Percentiles rank a stretch among this genome's conserved stretches.
These are phyloP conservation scores for Yarrowia keelungensis DNA, from an alignment of 805 yeast species.

Conservation along the genomic window DNA sequence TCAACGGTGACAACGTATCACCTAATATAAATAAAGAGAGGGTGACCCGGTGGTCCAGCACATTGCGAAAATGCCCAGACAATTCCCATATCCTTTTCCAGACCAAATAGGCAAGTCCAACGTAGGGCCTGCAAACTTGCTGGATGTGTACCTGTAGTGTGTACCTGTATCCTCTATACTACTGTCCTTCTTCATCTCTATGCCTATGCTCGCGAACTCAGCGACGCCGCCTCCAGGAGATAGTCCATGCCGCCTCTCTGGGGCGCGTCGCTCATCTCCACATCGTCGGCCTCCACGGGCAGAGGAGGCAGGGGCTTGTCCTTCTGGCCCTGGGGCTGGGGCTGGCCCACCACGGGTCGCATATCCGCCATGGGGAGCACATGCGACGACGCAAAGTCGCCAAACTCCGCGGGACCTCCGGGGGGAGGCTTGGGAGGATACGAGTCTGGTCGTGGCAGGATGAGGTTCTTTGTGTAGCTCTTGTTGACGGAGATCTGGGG, in stretches of 20 bases:
- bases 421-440: constrained; percentile 43
- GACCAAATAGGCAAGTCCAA: constrained; percentile 17
- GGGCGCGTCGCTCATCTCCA: constrained; percentile 27
- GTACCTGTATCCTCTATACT: background rate
- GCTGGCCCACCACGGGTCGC: constrained; percentile 42
- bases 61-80: background rate
- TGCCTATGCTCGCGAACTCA: constrained; percentile 38
- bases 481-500: constrained; percentile 46
- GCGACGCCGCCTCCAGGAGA: constrained; percentile 47
- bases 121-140: no score
- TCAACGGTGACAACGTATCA: constrained; percentile 8
- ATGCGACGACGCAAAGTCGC: constrained; percentile 35
- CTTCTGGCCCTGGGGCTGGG: constrained; percentile 28
- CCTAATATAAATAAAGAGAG: constrained; percentile 34
- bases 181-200: background rate
- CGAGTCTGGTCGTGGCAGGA: constrained; percentile 47
- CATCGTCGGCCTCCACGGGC: constrained; percentile 42
- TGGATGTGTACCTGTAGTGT: background rate
- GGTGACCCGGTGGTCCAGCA: constrained; percentile 33
- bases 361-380: constrained; percentile 45
- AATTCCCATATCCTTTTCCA: constrained; percentile 21
- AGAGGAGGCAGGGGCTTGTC: constrained; percentile 46
- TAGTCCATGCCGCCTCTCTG: constrained; percentile 46
- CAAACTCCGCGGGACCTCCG: constrained; percentile 31
- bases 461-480: constrained; percentile 46